Evolutionary conservation across 2,329 filamentous ascomycete species (phyloP), one percentile per base, ranked within the genome.

Genomic region (Arthrobotrys conoides): DNA sequence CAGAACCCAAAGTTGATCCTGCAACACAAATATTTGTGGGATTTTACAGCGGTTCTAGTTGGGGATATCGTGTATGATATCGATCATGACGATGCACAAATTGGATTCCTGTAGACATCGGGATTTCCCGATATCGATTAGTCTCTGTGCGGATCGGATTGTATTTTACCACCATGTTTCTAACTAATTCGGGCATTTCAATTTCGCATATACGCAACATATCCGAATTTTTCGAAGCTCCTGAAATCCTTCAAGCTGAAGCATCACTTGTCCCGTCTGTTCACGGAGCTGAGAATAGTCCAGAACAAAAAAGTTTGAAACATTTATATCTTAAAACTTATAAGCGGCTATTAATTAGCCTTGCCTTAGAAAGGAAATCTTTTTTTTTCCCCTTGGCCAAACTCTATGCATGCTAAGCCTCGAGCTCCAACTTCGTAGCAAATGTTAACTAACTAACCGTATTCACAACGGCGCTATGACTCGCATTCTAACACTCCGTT

Each of bases 271-370:
- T 68, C 57, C 71, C 71, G 64, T 75, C 18, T 10, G 41, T 18
- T 20, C 20, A 44, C 53, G 71, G 71, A 53, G 55, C 22, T 38
- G 41, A 48, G n/a, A 49, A 33, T 36, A 10, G 44, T 36, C 36
- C 16, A 51, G 33, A 75, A 36, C 38, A 24, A 48, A 22, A 27
- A 41, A 2, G 53, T 48, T 59, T 65, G 63, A 66, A 75, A 68
- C 63, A 64, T 63, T 63, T 64, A 75, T 51, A 68, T 57, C 63
- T 53, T 64, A 44, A 75, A 53, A 68, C 49, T 44, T 51, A 49
- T 24, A 22, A 67, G 20, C 36, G 44, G 61, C 27, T n/a, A 69
- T 71, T 65, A 41, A 65, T 44, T 64, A 22, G 20, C 14, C 22
- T 67, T 38, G 22, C 49, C 46, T 41, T 48, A 18, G 27, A 51